Percentiles rank a stretch among this genome's conserved stretches.
Conservation (phyloP, 306 rosid genomes). For the Trifolium fragiferum region DNA sequence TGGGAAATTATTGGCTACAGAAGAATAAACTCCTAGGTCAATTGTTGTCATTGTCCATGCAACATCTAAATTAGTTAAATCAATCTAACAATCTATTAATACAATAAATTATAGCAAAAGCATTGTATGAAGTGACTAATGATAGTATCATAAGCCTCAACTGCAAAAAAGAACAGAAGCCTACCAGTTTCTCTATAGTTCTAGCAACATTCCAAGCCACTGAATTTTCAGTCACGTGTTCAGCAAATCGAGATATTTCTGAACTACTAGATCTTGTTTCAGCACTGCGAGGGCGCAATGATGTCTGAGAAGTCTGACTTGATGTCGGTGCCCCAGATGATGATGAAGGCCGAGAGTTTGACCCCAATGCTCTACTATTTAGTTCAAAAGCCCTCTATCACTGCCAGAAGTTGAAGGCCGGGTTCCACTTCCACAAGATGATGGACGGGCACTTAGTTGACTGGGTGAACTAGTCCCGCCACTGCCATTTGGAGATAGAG, state of each 20-base stretch:
- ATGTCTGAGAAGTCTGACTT: constrained; percentile 65
- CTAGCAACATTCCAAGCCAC: constrained; percentile 76
- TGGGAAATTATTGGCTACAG: not conserved
- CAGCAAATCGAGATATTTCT: constrained; percentile 97
- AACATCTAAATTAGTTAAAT: constrained; percentile 23
- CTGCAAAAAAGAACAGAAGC: constrained; percentile 31
- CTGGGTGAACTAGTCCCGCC: constrained; percentile 82
- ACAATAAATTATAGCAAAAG: not conserved
- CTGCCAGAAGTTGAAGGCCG: constrained; percentile 95
- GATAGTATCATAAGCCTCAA: not conserved
- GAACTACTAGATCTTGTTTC: constrained; percentile 97
- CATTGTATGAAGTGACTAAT: constrained; percentile 5
- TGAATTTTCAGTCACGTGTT: constrained; percentile 65
- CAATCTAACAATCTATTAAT: constrained; percentile 5
- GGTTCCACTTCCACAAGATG: constrained; percentile 91
- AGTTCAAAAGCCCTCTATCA: constrained; percentile 78
- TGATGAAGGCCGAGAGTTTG: constrained; percentile 93
- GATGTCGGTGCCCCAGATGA: constrained; percentile 83
- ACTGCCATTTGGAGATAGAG: constrained; percentile 81
- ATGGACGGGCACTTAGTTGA: constrained; percentile 79
- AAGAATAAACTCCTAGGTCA: not conserved
- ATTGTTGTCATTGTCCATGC: not conserved
- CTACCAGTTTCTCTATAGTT: constrained; percentile 85
- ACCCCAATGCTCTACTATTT: constrained; percentile 66
- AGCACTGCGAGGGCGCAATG: constrained; percentile 95